These are phyloP conservation scores for Exidia glandulosa DNA, from an alignment of 768 basidiomycete genomes.

Conservation along the genomic window DNA sequence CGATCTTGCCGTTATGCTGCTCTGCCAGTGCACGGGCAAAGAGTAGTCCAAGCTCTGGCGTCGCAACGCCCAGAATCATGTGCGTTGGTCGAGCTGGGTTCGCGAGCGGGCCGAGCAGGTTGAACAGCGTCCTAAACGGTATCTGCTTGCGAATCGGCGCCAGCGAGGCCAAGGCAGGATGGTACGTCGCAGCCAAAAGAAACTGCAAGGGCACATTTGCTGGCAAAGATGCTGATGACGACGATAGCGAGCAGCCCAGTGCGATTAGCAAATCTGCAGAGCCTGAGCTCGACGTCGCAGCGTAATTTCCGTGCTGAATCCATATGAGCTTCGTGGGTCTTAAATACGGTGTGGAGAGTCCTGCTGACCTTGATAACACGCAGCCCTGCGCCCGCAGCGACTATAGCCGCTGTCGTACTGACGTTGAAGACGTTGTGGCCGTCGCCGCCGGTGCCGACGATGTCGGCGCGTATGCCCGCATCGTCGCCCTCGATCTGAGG, in stretches of 20 bases:
- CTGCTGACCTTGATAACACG: slow-evolving; percentile 79
- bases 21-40: slow-evolving; percentile 61
- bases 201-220: slow-evolving; percentile 68
- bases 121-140: slow-evolving; percentile 95
- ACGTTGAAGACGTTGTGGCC: slow-evolving; percentile 96
- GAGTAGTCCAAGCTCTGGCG: slow-evolving; percentile 63
- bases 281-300: slow-evolving; percentile 89
- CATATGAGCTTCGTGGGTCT: neutral
- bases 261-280: slow-evolving; percentile 87
- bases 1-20: slow-evolving; percentile 51
- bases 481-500: slow-evolving; percentile 43
- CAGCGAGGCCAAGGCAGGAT: slow-evolving; percentile 72
- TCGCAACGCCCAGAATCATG: slow-evolving; percentile 88
- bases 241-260: slow-evolving; percentile 62
- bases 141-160: slow-evolving; percentile 77
- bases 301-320: slow-evolving; percentile 73
- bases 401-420: slow-evolving; percentile 85
- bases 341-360: neutral
- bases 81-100: slow-evolving; percentile 80
- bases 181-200: slow-evolving; percentile 89
- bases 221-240: slow-evolving; percentile 44
- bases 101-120: slow-evolving; percentile 86
- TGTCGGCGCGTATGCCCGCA: slow-evolving; percentile 42
- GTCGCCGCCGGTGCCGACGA: slow-evolving; percentile 92
- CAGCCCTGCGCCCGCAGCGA: slow-evolving; percentile 90